These are phyloP conservation scores for Colletotrichum cordylinicola DNA, from an alignment of 2,329 filamentous ascomycete genomes.

Conservation along the genomic window DNA sequence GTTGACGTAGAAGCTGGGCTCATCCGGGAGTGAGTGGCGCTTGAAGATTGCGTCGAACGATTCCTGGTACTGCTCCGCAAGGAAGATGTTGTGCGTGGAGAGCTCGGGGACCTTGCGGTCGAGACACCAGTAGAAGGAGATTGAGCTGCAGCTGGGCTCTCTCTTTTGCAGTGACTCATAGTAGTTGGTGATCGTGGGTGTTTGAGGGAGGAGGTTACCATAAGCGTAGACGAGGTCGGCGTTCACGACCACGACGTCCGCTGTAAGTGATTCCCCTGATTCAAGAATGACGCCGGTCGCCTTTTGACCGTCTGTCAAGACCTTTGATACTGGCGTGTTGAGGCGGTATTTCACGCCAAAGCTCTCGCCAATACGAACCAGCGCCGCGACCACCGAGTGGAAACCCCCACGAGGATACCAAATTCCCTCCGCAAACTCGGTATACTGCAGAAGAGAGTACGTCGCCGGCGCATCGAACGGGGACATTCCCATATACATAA, in stretches of 20 bases:
- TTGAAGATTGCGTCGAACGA: conserved; percentile 82
- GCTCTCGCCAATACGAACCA: conserved; percentile 67
- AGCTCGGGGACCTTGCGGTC: conserved; percentile 66
- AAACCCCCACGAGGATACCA: conserved; percentile 79
- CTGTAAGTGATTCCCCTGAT: conserved; percentile 61
- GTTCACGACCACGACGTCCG: conserved; percentile 74
- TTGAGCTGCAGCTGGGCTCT: conserved; percentile 71
- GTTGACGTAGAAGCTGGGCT: conserved; percentile 81
- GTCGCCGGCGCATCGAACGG: conserved; percentile 79
- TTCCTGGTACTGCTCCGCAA: conserved; percentile 74
- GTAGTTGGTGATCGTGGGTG: conserved; percentile 32
- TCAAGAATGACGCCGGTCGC: conserved; percentile 66
- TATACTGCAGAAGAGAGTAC: conserved; percentile 77
- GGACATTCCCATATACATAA: conserved; percentile 85
- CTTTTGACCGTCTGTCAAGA: conserved; percentile 59
- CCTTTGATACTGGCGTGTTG: conserved; percentile 59
- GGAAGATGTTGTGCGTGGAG: conserved; percentile 77
- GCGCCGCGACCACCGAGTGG: conserved; percentile 66
- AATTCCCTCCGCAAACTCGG: conserved; percentile 77
- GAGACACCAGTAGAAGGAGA: conserved; percentile 80
- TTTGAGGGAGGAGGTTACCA: conserved; percentile 68
- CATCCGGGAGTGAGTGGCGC: conserved; percentile 66
- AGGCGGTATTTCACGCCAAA: conserved; percentile 69
- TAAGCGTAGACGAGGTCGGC: conserved; percentile 79
- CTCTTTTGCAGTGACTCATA: conserved; percentile 48